Percentiles rank a stretch among this genome's conserved stretches.
Conservation (phyloP, 768 basidiomycete genomes). For the Rhodocollybia butyracea region DNA sequence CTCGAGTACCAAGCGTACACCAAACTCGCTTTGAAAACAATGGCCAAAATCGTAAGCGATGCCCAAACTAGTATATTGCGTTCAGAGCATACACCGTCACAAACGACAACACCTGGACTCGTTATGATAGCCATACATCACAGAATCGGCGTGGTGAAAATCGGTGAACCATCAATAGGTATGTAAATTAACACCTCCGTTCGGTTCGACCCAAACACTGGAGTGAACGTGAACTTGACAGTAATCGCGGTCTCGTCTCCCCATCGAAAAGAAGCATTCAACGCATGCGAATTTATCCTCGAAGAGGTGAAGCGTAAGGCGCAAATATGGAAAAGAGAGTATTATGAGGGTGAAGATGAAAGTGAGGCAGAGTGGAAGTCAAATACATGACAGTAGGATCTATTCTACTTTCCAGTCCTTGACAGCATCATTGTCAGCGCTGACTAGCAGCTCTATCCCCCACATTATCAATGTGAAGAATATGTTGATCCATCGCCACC, state of each 20-base stretch:
- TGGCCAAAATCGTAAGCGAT: constrained; percentile 54
- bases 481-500: constrained; percentile 92
- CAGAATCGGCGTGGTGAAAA: constrained; percentile 72
- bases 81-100: constrained; percentile 35
- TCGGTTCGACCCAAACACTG: neutral
- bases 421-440: constrained; percentile 64
- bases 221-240: constrained; percentile 13
- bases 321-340: constrained; percentile 92
- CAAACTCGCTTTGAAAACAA: constrained; percentile 75
- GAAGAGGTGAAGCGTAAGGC: constrained; percentile 81
- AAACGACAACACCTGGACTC: constrained; percentile 30
- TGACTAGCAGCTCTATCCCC: constrained; percentile 78
- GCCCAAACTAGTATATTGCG: constrained; percentile 38
- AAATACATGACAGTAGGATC: constrained; percentile 33
- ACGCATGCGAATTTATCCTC: constrained; percentile 77
- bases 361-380: constrained; percentile 68
- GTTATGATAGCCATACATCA: constrained; percentile 69
- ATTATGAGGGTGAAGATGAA: constrained; percentile 68
- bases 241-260: constrained; percentile 84
- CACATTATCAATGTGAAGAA: constrained; percentile 83
- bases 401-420: constrained; percentile 80
- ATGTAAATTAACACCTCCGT: constrained; percentile 1
- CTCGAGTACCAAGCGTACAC: constrained; percentile 85
- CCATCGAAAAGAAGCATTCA: constrained; percentile 79
- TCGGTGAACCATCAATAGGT: constrained; percentile 76